Conservation (phyloP, 2,329 filamentous ascomycete genomes). For the Aspergillus proliferans region DNA sequence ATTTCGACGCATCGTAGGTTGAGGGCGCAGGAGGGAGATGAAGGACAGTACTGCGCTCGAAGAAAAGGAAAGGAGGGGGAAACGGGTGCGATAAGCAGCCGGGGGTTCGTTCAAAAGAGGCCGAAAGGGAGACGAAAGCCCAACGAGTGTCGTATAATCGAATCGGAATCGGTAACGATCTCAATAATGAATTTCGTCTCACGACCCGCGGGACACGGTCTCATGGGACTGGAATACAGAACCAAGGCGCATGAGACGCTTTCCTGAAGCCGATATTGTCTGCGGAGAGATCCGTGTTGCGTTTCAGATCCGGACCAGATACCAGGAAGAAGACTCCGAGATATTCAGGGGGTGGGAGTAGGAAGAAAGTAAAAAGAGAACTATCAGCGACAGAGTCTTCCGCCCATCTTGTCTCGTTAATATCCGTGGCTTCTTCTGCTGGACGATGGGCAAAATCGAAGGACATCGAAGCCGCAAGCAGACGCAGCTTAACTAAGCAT, state of each 20-base stretch:
- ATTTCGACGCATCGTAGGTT: constrained; percentile 36
- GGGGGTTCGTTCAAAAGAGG: background rate
- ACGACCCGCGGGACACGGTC: background rate
- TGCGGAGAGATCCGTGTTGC: constrained; percentile 27
- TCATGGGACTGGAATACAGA: background rate
- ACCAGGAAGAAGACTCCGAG: background rate
- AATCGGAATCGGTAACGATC: background rate
- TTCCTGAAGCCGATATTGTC: constrained; percentile 2
- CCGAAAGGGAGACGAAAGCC: background rate
- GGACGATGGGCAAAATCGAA: constrained; percentile 3
- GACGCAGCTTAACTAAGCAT: constrained; percentile 18
- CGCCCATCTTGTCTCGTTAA: constrained; percentile 1
- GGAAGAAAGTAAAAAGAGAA: constrained; percentile 6
- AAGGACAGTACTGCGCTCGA: background rate
- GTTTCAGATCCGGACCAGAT: constrained; percentile 23
- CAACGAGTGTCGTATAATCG: background rate
- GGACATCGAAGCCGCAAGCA: constrained; percentile 31
- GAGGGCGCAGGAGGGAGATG: background rate
- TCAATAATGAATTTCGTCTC: background rate
- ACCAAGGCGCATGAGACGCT: background rate
- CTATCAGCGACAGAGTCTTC: background rate
- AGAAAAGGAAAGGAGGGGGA: background rate
- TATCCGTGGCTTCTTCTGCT: constrained; percentile 3
- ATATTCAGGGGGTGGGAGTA: constrained; percentile 3
- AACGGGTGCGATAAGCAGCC: background rate